Base-by-base conservation (phyloP, 352 stramenopile genomes). In the Globisporangium abappressorium region DNA sequence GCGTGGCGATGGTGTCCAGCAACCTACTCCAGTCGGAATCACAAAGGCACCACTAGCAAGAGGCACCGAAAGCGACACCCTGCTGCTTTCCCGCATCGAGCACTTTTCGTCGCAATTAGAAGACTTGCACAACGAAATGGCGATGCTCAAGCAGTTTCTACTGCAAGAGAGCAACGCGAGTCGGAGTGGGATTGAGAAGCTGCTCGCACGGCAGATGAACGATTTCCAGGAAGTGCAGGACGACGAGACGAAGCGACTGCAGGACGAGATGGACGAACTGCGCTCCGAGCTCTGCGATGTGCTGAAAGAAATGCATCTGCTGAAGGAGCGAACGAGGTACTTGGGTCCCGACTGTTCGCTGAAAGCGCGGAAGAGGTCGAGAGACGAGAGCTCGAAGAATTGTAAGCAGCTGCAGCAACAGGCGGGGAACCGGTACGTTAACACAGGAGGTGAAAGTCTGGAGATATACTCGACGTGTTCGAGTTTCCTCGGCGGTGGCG, bases 271-370 rank as follows among this genome's bases (percentile, higher is more conserved):
- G 78, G 80, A 89, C 64, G 80, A 85, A 15, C 74, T 91, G 30
- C 78, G 81, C 28, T 87, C 83, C 2, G 81, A 85, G 28, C 85
- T 90, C 75, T 87, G 80, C 36, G 79, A 79, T 22, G 75, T 90
- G 58, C 66, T 90, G 6, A 89, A 86, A 46, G 83, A 91, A 53
- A 79, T 90, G 63, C 83, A 91, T 67, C 64, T 82, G 56, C 66
- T 90, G 11, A 91, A 91, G 60, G 83, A 91, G 60, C 74, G 83
- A 9, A 89, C 83, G 38, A 88, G 89, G 68, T 87, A 89, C n/a
- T 43, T 91, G 22, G 77, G 83, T 36, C 82, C 79, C 2, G 64
- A 64, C 2, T 70, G 65, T 15, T 65, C 59, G n/a, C 3, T 33
- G 59, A 57, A 47, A 18, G 9, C 59, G 14, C 56, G 43, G 59